phyloP scores from a whole-genome alignment of 2,329 filamentous ascomycete species.

The Onygenales sp. region DNA sequence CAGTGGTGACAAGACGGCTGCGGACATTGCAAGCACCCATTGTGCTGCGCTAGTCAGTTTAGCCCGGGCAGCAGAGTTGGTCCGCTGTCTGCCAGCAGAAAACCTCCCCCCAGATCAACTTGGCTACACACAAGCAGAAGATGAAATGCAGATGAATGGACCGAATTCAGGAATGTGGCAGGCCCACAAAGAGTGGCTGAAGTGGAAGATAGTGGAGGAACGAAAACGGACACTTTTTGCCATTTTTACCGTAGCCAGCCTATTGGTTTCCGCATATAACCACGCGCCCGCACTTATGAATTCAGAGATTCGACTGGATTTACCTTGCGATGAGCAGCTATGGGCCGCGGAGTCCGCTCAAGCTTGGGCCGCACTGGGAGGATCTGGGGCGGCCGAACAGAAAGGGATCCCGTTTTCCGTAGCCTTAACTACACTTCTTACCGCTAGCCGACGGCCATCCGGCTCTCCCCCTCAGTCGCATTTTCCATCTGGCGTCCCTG shows the following conservation, averaged over 20 bases:
- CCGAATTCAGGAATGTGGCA: conserved; percentile 35
- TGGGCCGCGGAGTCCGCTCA: conserved; percentile 76
- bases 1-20: conserved; percentile 80
- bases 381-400: conserved; percentile 53
- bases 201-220: conserved; percentile 83
- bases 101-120: conserved; percentile 30
- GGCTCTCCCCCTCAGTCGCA: conserved; percentile 18
- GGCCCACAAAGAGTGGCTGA: conserved; percentile 59
- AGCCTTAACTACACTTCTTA: conserved; percentile 70
- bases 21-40: conserved; percentile 86
- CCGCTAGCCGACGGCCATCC: conserved; percentile 48
- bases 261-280: conserved; percentile 87
- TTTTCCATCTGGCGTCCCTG: conserved; percentile 39
- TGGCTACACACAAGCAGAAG: conserved; percentile 36
- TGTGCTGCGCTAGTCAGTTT: conserved; percentile 85
- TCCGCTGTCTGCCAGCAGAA: conserved; percentile 35
- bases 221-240: conserved; percentile 86
- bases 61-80: conserved; percentile 76
- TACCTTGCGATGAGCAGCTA: conserved; percentile 88
- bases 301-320: conserved; percentile 79
- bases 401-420: conserved; percentile 71
- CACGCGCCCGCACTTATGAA: conserved; percentile 85
- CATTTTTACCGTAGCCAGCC: conserved; percentile 83
- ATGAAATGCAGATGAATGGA: conserved; percentile 52
- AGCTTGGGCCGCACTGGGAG: conserved; percentile 71